phyloP scores from a whole-genome alignment of 179 eudicot species.

The Camellia oleifera region DNA sequence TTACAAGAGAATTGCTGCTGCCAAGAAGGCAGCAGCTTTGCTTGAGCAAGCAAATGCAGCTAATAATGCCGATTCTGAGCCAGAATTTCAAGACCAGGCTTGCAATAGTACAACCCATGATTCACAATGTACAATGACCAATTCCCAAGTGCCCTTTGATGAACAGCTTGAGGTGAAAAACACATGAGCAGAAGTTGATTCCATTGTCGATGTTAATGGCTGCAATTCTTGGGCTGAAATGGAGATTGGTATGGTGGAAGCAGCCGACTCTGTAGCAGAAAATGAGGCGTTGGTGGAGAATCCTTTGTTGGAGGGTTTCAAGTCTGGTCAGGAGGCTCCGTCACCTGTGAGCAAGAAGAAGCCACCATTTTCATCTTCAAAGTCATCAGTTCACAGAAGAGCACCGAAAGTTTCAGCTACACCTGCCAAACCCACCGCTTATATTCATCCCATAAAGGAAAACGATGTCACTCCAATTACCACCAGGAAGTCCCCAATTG shows the following conservation, averaged over 20 bases:
- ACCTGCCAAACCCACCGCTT: conserved; percentile 32
- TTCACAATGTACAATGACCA: background rate
- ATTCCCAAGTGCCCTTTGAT: conserved; percentile 1
- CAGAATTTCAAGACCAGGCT: conserved; percentile 12
- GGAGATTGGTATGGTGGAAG: conserved; percentile 4
- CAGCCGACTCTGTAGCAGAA: background rate
- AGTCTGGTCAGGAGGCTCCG: conserved; percentile 22
- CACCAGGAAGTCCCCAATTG: conserved; percentile 29
- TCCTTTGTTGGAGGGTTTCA: conserved; percentile 25
- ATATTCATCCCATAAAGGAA: conserved; percentile 39
- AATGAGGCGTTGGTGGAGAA: conserved; percentile 1
- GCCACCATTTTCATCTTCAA: conserved; percentile 44
- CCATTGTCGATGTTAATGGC: conserved; percentile 20
- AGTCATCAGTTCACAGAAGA: conserved; percentile 35
- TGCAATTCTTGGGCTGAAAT: background rate
- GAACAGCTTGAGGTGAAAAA: conserved; percentile 2
- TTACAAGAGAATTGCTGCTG: conserved; percentile 64
- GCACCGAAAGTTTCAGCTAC: conserved; percentile 37
- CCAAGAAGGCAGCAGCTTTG: conserved; percentile 53
- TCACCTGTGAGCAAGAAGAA: conserved; percentile 37
- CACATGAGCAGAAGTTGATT: conserved; percentile 3
- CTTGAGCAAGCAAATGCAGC: conserved; percentile 43
- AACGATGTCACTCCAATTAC: conserved; percentile 41
- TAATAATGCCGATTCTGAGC: background rate
- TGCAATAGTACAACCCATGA: background rate